Evolutionary conservation across 768 basidiomycete genomes (phyloP), one percentile per base, ranked within the genome.

Genomic region (Mycena belliarum): DNA sequence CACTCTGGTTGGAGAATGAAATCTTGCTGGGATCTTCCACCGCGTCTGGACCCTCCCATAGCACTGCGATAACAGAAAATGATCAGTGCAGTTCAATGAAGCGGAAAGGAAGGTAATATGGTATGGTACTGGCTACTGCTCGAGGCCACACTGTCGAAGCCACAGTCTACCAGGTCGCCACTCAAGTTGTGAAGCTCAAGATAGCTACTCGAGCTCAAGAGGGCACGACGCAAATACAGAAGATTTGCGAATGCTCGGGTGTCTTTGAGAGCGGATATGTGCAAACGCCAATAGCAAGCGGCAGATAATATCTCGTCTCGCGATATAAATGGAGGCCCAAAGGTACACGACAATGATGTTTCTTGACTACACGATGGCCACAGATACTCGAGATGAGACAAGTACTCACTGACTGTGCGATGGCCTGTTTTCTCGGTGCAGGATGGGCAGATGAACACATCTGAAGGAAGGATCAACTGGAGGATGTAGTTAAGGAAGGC

Each of bases 331-430:
- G 57, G 16, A 51, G 53, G 50, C 49, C 42, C 49, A 46, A 48
- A 18, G 40, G 59, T 62, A 66, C 54, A 61, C 42, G 55, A 57
- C 43, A n/a, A 52, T 35, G 37, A 55, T 32, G 45, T 59, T 55
- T 51, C 48, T 48, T 55, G 50, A 61, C 65, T 65, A 63, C 60
- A 55, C 43, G 55, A 50, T 63, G 54, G 47, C 44, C 35, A 52
- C 68, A 65, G 69, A 21, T 41, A 41, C 40, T 12, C 21, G 20
- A 21, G 16, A 41, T 64, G 64, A 57, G 63, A 65, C 65, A 49
- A 70, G 73, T 76, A 92, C 91, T 93, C 88, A 93, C 91, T 85
- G 73, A 85, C 81, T 74, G 84, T 85, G 72, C 76, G 79, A 62
- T 78, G 80, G 60, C 86, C 85, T 60, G 89, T 87, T 57, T 76